Base-by-base conservation (phyloP, 164 flowering plant species). In the Sedum album region DNA sequence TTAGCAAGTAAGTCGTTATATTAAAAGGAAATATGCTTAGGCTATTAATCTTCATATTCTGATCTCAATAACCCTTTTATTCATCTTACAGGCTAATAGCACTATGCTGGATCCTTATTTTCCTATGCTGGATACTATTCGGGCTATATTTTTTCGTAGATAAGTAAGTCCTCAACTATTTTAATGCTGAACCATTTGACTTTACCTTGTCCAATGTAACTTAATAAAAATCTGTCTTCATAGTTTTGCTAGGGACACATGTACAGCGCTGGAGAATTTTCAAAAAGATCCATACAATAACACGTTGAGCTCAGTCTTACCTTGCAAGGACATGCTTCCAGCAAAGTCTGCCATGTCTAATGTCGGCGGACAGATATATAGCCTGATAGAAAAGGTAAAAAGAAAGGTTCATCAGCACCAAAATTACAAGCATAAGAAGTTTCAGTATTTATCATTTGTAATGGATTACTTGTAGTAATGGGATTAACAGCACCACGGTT, bases 261-360 rank as follows among this genome's bases (percentile, higher is more conserved):
- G 96, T 73, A 82, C 86, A 38, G 92, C 95, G 38, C 79, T 92
- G n/a, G 78, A 81, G 48, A 76, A 76, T 57, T 92, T 89, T 73
- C 91, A 83, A 69, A 71, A 82, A 66, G 76, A 90, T 70, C 96
- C 98, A 10, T 70, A 77, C 53, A 87, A 88, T 82, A 92, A 78
- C 76, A 92, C 89, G 82, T 73, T 92, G 83, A 84, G 90, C 78
- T 78, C 91, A 0, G 79, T 92, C 67, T 81, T 92, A 13, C 95
- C 98, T 0, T 92, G 98, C 55, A 79, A 90, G 18, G 82, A 88
- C 66, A 66, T 92, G 69, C 79, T 70, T 65, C 81, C 90, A 10
- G 94, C 91, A 25, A 67, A 81, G 73, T 63, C 87, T 0, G 78
- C 81, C 30, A 74, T 92, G 2, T 66, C 62, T 4, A 83, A 87